A percentile compares a stretch with the other conserved stretches of the same genome.
Evolutionary conservation across 768 basidiomycete genomes (phyloP).

Genomic region (Cyclocybe cylindracea): DNA sequence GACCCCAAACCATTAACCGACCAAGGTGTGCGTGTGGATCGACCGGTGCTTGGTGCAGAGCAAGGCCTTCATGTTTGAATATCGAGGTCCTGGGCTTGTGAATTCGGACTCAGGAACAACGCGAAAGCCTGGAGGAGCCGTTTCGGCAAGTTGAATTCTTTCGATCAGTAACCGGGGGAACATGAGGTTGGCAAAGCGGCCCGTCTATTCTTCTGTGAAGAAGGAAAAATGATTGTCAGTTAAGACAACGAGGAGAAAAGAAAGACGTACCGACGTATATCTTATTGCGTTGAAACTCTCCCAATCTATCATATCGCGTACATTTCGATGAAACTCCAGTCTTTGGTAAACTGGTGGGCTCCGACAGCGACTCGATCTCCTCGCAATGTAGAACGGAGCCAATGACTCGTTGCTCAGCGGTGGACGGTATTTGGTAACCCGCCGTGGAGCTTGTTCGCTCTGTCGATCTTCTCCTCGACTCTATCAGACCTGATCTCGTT

Average conservation of each 20-base stretch:
- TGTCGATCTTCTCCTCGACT: slow-evolving; percentile 21
- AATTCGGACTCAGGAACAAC: slow-evolving; percentile 28
- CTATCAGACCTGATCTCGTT: slow-evolving; percentile 21
- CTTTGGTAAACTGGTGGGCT: slow-evolving; percentile 26
- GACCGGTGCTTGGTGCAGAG: slow-evolving; percentile 36
- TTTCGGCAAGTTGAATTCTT: slow-evolving; percentile 1
- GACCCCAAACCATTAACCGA: slow-evolving; percentile 27
- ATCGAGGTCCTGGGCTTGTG: slow-evolving; percentile 26
- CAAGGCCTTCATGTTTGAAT: slow-evolving; percentile 23
- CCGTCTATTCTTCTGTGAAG: no score
- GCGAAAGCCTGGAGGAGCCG: slow-evolving; percentile 23
- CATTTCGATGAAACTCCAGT: slow-evolving; percentile 35
- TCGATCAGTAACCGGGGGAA: slow-evolving; percentile 5
- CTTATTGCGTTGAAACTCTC: slow-evolving; percentile 31
- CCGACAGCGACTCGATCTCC: slow-evolving; percentile 21
- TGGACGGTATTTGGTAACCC: slow-evolving; percentile 23
- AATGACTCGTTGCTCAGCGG: slow-evolving; percentile 26
- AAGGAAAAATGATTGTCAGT: no score
- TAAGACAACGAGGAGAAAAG: no score
- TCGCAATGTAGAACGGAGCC: slow-evolving; percentile 32
- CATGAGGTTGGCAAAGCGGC: background rate
- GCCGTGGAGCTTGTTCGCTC: slow-evolving; percentile 24
- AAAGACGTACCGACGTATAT: slow-evolving; percentile 25
- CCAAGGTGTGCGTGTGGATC: slow-evolving; percentile 32
- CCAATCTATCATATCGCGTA: slow-evolving; percentile 31